Conservation (phyloP, 306 rosid species). For the Carpinus fangiana region DNA sequence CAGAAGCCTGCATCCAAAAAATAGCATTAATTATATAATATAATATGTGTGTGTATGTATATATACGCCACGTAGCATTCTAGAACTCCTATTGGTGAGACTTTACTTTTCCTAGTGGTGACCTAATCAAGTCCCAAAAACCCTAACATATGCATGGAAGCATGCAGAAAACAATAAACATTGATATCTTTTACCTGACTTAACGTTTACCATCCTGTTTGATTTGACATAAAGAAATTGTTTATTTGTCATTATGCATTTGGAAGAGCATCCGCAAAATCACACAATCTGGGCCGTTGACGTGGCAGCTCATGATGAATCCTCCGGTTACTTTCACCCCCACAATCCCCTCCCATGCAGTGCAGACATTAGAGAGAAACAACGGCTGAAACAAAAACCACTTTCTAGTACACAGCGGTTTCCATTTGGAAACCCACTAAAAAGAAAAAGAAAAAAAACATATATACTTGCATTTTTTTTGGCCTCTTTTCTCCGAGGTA, state of each 20-base stretch:
- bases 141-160: constrained; percentile 23
- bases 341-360: constrained; percentile 16
- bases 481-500: constrained; percentile 13
- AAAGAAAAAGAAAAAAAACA: constrained; percentile 2
- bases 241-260: constrained; percentile 47
- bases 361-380: constrained; percentile 43
- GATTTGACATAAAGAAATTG: constrained; percentile 58
- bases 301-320: constrained; percentile 36
- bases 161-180: constrained; percentile 22
- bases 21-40: background rate
- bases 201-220: constrained; percentile 29
- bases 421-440: constrained; percentile 15
- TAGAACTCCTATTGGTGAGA: background rate
- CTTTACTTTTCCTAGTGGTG: background rate
- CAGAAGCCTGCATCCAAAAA: no score
- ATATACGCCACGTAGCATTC: background rate
- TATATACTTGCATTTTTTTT: background rate
- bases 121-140: constrained; percentile 12
- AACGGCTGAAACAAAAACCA: constrained; percentile 51
- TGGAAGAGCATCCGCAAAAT: constrained; percentile 41
- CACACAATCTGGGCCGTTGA: constrained; percentile 26
- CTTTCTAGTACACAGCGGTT: constrained; percentile 33
- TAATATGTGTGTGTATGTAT: background rate
- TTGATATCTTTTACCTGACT: constrained; percentile 24
- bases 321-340: constrained; percentile 18